These are phyloP conservation scores for Fusarium sublunatum DNA, from an alignment of 2,329 filamentous ascomycete genomes.

Conservation along the genomic window DNA sequence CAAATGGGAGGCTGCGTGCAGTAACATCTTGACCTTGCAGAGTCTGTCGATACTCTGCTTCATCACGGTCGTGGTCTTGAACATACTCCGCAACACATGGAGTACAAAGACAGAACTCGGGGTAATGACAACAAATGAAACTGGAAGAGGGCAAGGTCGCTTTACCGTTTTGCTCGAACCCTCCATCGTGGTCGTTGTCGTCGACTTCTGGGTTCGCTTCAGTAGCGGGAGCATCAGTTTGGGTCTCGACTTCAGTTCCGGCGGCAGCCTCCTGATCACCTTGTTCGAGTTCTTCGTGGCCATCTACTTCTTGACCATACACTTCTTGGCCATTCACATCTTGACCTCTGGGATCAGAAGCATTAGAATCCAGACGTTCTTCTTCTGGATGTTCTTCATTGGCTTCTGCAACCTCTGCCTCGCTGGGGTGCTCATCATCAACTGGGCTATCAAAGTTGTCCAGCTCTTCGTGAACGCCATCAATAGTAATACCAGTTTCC, in stretches of 20 bases:
- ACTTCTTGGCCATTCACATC: slow-evolving; percentile 3
- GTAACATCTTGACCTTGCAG: slow-evolving; percentile 8
- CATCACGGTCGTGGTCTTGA: slow-evolving; percentile 32
- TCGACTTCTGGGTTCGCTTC: slow-evolving; percentile 17
- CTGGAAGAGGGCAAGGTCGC: slow-evolving; percentile 16
- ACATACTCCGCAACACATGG: slow-evolving; percentile 30
- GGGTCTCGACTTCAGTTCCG: slow-evolving; percentile 25
- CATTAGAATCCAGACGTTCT: slow-evolving; percentile 6
- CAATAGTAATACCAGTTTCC: slow-evolving; percentile 29
- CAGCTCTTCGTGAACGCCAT: slow-evolving; percentile 38
- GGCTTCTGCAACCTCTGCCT: slow-evolving; percentile 23
- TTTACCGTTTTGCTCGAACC: slow-evolving; percentile 44
- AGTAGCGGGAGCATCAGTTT: slow-evolving; percentile 10
- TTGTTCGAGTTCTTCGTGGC: slow-evolving; percentile 1
- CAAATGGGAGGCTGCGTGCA: neutral
- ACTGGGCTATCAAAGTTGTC: slow-evolving; percentile 44
- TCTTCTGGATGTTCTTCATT: slow-evolving; percentile 39
- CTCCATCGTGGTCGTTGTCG: slow-evolving; percentile 14
- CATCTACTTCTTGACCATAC: neutral
- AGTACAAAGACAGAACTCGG: slow-evolving; percentile 37
- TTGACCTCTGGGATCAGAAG: slow-evolving; percentile 1
- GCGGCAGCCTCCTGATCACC: slow-evolving; percentile 10
- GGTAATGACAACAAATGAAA: slow-evolving; percentile 31
- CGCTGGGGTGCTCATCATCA: slow-evolving; percentile 36
- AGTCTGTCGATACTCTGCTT: slow-evolving; percentile 24